phyloP scores from a whole-genome alignment of 1,284 basidiomycete species.

The Microbotryomycetes sp. region DNA sequence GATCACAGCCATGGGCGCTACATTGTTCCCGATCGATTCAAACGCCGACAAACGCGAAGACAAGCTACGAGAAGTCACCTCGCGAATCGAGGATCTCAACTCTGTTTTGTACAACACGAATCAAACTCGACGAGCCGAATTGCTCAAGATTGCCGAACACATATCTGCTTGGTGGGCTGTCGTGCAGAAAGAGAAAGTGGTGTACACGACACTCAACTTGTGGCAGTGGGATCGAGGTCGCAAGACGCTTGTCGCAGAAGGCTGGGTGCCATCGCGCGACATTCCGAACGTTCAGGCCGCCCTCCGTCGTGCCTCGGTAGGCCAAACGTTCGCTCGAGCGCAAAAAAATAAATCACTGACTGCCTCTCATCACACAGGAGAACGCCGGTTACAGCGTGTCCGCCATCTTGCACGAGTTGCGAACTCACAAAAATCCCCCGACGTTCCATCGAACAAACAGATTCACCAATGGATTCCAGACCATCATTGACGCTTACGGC shows the following conservation, averaged over 20 bases:
- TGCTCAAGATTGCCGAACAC: slow-evolving; percentile 77
- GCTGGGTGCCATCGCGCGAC: slow-evolving; percentile 92
- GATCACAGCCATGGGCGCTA: slow-evolving; percentile 73
- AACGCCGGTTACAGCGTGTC: slow-evolving; percentile 87
- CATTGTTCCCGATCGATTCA: slow-evolving; percentile 90
- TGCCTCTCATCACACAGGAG: slow-evolving; percentile 53
- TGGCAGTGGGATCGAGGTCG: slow-evolving; percentile 90
- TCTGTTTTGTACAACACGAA: slow-evolving; percentile 85
- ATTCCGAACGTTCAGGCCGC: slow-evolving; percentile 81
- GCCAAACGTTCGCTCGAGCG: slow-evolving; percentile 38
- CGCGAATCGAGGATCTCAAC: slow-evolving; percentile 86
- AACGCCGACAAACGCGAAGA: slow-evolving; percentile 87
- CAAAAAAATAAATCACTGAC: neutral
- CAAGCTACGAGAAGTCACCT: slow-evolving; percentile 79
- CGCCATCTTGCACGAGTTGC: slow-evolving; percentile 85
- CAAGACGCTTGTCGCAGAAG: slow-evolving; percentile 94
- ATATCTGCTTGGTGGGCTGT: slow-evolving; percentile 89
- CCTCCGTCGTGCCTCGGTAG: slow-evolving; percentile 80
- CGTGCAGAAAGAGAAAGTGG: slow-evolving; percentile 89
- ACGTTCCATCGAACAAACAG: slow-evolving; percentile 94
- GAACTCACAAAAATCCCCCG: slow-evolving; percentile 84
- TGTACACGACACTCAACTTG: slow-evolving; percentile 88
- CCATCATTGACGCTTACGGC: slow-evolving; percentile 97
- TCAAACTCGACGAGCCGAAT: slow-evolving; percentile 74
- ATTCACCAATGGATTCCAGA: slow-evolving; percentile 96